Evolutionary conservation across 2,329 filamentous ascomycete genomes (phyloP).

Genomic region (Fusarium avenaceum): DNA sequence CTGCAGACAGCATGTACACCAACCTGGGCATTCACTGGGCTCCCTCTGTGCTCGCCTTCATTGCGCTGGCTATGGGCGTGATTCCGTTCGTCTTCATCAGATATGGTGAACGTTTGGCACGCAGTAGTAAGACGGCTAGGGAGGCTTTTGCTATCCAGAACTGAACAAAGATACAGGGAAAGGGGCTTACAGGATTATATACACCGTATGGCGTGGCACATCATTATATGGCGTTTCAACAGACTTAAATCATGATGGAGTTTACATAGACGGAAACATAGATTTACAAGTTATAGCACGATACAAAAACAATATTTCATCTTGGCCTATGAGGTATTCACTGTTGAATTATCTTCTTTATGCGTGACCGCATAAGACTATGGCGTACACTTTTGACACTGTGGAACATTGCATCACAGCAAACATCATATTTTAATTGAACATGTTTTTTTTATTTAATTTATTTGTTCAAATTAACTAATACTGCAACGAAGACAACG

Average conservation of each 20-base stretch:
- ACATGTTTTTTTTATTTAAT: constrained; percentile 43
- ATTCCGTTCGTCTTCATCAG: constrained; percentile 53
- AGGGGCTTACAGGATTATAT: background rate
- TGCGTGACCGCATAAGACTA: too few species aligned
- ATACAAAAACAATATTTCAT: constrained; percentile 3
- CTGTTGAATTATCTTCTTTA: too few species aligned
- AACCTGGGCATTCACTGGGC: constrained; percentile 54
- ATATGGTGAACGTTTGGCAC: constrained; percentile 50
- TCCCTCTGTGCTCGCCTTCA: constrained; percentile 53
- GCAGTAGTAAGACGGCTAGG: constrained; percentile 48
- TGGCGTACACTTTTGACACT: too few species aligned
- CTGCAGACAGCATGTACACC: constrained; percentile 52
- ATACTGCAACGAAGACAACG: constrained; percentile 58
- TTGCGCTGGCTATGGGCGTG: constrained; percentile 50
- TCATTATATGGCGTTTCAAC: background rate
- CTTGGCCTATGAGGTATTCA: background rate
- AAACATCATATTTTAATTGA: constrained; percentile 28
- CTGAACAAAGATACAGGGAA: background rate
- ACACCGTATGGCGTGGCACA: background rate
- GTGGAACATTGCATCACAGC: constrained; percentile 1
- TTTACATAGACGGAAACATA: constrained; percentile 8
- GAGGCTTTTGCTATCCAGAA: constrained; percentile 43
- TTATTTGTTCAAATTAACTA: constrained; percentile 59
- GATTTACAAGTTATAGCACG: background rate
- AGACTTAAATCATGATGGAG: constrained; percentile 5